Evolutionary conservation across 2,329 filamentous ascomycete genomes (phyloP), one percentile per base, ranked within the genome.

Genomic region (Fusarium ambrosium): DNA sequence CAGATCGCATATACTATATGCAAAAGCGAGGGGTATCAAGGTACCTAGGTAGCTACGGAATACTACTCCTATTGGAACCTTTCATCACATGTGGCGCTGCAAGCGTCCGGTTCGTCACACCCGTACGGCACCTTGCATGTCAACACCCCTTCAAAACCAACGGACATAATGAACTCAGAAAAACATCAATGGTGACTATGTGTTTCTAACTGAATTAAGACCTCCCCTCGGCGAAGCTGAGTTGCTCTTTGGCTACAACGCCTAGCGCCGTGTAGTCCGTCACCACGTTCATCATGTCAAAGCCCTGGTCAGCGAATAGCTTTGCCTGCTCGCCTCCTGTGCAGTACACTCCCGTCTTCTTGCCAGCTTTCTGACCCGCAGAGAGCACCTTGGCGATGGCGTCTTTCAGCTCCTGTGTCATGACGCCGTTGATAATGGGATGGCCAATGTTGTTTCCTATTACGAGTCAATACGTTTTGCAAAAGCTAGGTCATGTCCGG

Each of bases 301-400:
- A 92, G 0, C 90, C 90, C 74, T 86, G 85, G 5, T 89, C 86
- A 7, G 86, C 88, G 76, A 87, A 91, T 62, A 78, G 68, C 76
- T 85, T 89, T 2, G 88, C 88, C 79, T 91, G 89, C 72, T 88
- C 86, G n/a, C 87, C 88, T 55, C 83, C 86, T 3, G 85, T 87
- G 69, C 89, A 88, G 77, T 88, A 92, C 55, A 92, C 89, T 24
- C 89, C 92, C 7, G 87, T 88, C 84, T 92, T 92, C 82, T 93
- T 94, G 22, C 91, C 91, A 13, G 92, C 87, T 70, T 86, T 87
- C 62, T 86, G 85, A 4, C 90, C 88, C 4, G 92, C 91, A 14
- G 84, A 84, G 11, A 91, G 84, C 56, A 92, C 86, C 70, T 86
- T 89, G 55, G 86, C 85, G 64, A 94, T 89, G 20, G 92, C 92